Base-by-base conservation (phyloP, 352 stramenopile genomes). In the Phytophthora fragariaefolia region DNA sequence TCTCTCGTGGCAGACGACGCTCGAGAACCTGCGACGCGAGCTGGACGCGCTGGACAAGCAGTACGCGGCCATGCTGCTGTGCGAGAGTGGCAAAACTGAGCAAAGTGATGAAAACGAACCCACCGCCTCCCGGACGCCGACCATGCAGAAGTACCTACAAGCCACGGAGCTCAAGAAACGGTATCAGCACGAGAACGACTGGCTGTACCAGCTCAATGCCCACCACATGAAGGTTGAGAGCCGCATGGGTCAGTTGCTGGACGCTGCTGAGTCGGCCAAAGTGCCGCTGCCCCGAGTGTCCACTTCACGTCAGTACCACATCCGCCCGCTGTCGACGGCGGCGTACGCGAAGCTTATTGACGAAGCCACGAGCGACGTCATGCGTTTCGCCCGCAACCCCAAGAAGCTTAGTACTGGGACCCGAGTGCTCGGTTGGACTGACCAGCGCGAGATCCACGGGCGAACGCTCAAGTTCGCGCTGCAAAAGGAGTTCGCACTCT, bases 361-460 rank as follows among this genome's bases (percentile, higher is more conserved):
- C 18, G 54, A 69, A 1, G 71, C 75, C 10, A 78, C 58, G 1
- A 77, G 80, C 48, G 83, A 91, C 58, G 74, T 91, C 46, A 45
- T 91, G 15, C 55, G 64, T 32, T 89, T 91, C 49, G 74, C 63
- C 8, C 58, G 76, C 47, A 75, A 66, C 13, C 63, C 72, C 0
- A 50, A 77, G 15, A 91, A 86, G 58, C 66, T 83, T 2, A 89
- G 77, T 45, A 79, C 75, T 0, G 78, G 83, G 0, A 71, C 72
- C 18, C 50, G 72, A 3, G 78, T 92, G 15, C 76, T 92, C 50
- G 83, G 83, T 4, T 92, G 83, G 83, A 86, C 76, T 13, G 81
- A 90, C 40, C 70, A 89, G 64, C 80, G 83, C 28, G 77, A 92
- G 26, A 43, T 89, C 24, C 55, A 58, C 2, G 77, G 66, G 10